phyloP scores from a whole-genome alignment of 176 grass and related monocot species.

The Rhynchospora breviuscula region DNA sequence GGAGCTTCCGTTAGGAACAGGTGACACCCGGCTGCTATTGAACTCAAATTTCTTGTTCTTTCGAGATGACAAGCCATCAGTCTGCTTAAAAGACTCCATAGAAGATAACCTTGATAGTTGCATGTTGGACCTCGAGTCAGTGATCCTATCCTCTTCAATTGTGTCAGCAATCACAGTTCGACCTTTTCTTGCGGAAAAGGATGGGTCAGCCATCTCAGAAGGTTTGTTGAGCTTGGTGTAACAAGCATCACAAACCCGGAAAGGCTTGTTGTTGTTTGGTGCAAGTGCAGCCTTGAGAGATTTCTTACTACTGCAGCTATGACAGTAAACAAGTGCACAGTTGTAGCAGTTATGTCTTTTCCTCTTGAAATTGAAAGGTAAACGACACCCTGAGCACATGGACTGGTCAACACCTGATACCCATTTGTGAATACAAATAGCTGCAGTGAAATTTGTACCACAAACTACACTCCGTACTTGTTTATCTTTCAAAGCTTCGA shows the following conservation, averaged over 20 bases:
- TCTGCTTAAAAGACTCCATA: conserved; percentile 67
- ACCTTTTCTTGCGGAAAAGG: conserved; percentile 49
- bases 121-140: conserved; percentile 54
- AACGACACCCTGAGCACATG: conserved; percentile 91
- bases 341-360: conserved; percentile 99
- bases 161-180: conserved; percentile 44
- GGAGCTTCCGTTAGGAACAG: conserved; percentile 76
- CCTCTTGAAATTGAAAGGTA: conserved; percentile 96
- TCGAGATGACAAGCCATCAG: conserved; percentile 65
- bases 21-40: conserved; percentile 77
- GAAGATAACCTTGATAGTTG: conserved; percentile 85
- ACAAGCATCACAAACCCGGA: conserved; percentile 83
- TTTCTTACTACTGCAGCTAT: conserved; percentile 94
- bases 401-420: conserved; percentile 93
- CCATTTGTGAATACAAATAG: conserved; percentile 99
- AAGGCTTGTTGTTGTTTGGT: conserved; percentile 92
- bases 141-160: conserved; percentile 47
- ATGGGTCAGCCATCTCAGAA: conserved; percentile 38
- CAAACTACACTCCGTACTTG: conserved; percentile 94
- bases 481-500: conserved; percentile 96
- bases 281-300: conserved; percentile 85
- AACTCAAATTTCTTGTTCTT: conserved; percentile 98
- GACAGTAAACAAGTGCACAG: conserved; percentile 90
- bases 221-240: conserved; percentile 75
- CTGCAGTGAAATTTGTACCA: conserved; percentile 95